phyloP scores from a whole-genome alignment of 768 basidiomycete genomes.

The Pleurotus salmoneostramineus region DNA sequence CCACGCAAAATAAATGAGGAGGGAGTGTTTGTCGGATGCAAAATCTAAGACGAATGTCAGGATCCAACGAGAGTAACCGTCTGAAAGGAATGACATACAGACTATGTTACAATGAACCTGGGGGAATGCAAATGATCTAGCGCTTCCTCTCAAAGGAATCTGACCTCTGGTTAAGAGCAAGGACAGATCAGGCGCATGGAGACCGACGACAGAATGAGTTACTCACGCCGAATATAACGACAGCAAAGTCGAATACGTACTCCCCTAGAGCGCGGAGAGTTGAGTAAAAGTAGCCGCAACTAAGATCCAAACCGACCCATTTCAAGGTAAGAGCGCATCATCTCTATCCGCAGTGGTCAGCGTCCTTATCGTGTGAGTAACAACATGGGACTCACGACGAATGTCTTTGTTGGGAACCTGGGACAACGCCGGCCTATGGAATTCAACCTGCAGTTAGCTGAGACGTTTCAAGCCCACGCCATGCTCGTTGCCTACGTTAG shows the following conservation, averaged over 20 bases:
- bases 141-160: conserved; percentile 66
- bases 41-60: background rate
- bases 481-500: conserved; percentile 59
- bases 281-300: too few relatives aligned
- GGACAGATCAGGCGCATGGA: background rate
- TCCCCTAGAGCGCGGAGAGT: too few relatives aligned
- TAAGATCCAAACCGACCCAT: conserved; percentile 60
- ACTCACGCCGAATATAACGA: conserved; percentile 79
- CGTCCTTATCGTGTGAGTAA: background rate
- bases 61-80: background rate
- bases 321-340: conserved; percentile 77
- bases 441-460: background rate
- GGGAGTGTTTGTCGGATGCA: background rate
- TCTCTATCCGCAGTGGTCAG: conserved; percentile 37
- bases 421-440: conserved; percentile 63
- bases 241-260: conserved; percentile 82
- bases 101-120: conserved; percentile 7
- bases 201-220: background rate
- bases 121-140: conserved; percentile 1
- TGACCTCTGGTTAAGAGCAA: conserved; percentile 47
- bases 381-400: conserved; percentile 55
- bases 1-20: background rate
- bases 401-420: conserved; percentile 87
- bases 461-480: background rate
- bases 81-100: background rate